These are phyloP conservation scores for Haplosporangium gracile DNA, from an alignment of 192 early-diverging fungal genomes.

Conservation along the genomic window DNA sequence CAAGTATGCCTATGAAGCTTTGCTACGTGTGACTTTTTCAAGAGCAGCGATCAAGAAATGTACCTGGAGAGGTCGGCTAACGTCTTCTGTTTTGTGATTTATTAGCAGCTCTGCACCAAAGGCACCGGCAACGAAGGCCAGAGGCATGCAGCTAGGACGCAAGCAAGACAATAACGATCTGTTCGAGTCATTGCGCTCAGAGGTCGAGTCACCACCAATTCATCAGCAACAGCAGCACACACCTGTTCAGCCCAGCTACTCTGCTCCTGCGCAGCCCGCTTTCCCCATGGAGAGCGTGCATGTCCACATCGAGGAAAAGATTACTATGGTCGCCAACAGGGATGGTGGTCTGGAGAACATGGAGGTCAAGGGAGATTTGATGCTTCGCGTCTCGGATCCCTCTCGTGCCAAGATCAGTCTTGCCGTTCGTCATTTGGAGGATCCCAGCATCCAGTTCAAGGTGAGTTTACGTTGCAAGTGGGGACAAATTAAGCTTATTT, in stretches of 20 bases:
- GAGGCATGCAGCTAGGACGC: slow-evolving; percentile 93
- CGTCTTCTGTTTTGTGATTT: not conserved
- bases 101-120: slow-evolving; percentile 48
- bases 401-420: slow-evolving; percentile 71
- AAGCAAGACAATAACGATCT: slow-evolving; percentile 84
- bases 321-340: slow-evolving; percentile 81
- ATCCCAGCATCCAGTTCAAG: slow-evolving; percentile 84
- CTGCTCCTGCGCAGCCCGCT: slow-evolving; percentile 8
- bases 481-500: not conserved
- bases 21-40: not conserved
- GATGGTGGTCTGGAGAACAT: slow-evolving; percentile 92
- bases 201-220: slow-evolving; percentile 65
- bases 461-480: slow-evolving; percentile 61
- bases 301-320: slow-evolving; percentile 86
- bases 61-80: not conserved
- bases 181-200: slow-evolving; percentile 84
- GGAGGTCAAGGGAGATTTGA: slow-evolving; percentile 93
- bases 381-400: slow-evolving; percentile 81
- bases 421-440: slow-evolving; percentile 65
- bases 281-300: slow-evolving; percentile 80
- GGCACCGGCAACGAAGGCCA: slow-evolving; percentile 63
- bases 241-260: not conserved
- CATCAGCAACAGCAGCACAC: slow-evolving; percentile 7
- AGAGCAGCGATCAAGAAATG: not conserved
- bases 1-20: not conserved